Percentiles rank a stretch among this genome's conserved stretches.
These are phyloP conservation scores for Cryoendolithus antarcticus DNA, from an alignment of 2,329 filamentous ascomycete species.

Conservation along the genomic window DNA sequence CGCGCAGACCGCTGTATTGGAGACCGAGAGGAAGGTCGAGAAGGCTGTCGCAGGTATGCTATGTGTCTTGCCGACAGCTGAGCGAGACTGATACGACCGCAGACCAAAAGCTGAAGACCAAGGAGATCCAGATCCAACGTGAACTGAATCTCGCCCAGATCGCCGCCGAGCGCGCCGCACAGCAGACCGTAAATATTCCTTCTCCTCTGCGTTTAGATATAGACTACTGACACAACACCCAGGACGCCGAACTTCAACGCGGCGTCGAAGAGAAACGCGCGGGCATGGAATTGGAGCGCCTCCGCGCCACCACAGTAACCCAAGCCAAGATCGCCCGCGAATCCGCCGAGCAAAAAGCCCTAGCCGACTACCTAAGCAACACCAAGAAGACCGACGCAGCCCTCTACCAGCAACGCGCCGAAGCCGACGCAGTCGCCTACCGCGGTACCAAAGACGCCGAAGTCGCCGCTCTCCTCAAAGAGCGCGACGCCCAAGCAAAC, in stretches of 20 bases:
- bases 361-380: slow-evolving; percentile 41
- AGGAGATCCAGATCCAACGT: slow-evolving; percentile 58
- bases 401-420: slow-evolving; percentile 49
- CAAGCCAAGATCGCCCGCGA: slow-evolving; percentile 61
- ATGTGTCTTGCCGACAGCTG: no score
- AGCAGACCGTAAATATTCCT: slow-evolving; percentile 45
- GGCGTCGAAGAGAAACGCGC: slow-evolving; percentile 67
- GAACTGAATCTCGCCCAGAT: slow-evolving; percentile 68
- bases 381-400: slow-evolving; percentile 37
- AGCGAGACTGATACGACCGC: no score
- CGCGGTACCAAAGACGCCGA: slow-evolving; percentile 28
- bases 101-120: slow-evolving; percentile 61
- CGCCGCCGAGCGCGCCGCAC: slow-evolving; percentile 57
- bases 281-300: slow-evolving; percentile 66
- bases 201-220: no score
- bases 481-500: slow-evolving; percentile 47
- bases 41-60: slow-evolving; percentile 38
- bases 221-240: no score
- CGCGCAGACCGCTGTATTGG: slow-evolving; percentile 70
- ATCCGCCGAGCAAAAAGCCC: slow-evolving; percentile 55
- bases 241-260: slow-evolving; percentile 69
- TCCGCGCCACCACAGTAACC: slow-evolving; percentile 65
- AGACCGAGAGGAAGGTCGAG: slow-evolving; percentile 74
- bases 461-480: slow-evolving; percentile 28
- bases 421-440: slow-evolving; percentile 42